These are phyloP conservation scores for Lactarius sp. DNA, from an alignment of 768 basidiomycete species.

Conservation along the genomic window DNA sequence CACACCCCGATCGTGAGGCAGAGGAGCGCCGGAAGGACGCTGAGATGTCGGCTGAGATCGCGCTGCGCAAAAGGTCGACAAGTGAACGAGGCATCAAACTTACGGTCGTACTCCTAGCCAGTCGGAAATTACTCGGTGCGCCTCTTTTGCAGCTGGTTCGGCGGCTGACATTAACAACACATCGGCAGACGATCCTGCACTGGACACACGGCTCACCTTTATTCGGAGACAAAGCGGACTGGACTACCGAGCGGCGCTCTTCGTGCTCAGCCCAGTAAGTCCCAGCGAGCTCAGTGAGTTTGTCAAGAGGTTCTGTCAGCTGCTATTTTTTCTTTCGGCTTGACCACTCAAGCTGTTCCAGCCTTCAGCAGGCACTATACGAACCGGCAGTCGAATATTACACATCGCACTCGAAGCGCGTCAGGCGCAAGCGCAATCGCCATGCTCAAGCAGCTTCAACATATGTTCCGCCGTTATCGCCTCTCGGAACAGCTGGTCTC, in stretches of 20 bases:
- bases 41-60: constrained; percentile 76
- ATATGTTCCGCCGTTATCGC: constrained; percentile 47
- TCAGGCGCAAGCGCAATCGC: constrained; percentile 82
- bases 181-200: constrained; percentile 67
- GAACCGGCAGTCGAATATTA: constrained; percentile 93
- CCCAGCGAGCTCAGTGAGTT: constrained; percentile 85
- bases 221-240: constrained; percentile 85
- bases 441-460: constrained; percentile 57
- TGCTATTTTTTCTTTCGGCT: constrained; percentile 1
- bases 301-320: constrained; percentile 58
- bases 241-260: constrained; percentile 87
- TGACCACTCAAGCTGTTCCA: constrained; percentile 30
- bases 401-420: constrained; percentile 85
- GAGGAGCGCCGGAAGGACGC: constrained; percentile 71
- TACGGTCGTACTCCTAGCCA: constrained; percentile 91
- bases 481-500: constrained; percentile 37
- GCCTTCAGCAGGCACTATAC: constrained; percentile 83
- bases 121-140: constrained; percentile 78
- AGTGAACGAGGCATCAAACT: constrained; percentile 89
- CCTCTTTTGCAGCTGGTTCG: constrained; percentile 9
- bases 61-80: constrained; percentile 69
- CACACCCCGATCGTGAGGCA: constrained; percentile 47
- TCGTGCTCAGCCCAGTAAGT: constrained; percentile 91
- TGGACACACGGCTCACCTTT: constrained; percentile 80
- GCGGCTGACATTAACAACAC: constrained; percentile 3